phyloP scores from a whole-genome alignment of 2,329 filamentous ascomycete species.

The Calonectria henricotiae region DNA sequence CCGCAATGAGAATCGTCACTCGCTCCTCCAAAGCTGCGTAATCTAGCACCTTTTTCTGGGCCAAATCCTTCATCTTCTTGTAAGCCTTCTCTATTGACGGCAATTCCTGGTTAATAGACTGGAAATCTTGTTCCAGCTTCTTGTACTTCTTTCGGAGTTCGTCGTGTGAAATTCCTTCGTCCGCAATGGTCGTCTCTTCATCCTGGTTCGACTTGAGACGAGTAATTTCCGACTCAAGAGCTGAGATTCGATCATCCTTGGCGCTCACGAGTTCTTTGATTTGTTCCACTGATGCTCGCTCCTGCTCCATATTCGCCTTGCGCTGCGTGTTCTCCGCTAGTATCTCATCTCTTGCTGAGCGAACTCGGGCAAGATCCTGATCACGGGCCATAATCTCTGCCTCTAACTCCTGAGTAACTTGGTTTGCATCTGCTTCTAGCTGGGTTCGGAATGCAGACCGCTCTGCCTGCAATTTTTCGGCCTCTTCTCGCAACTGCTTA shows the following conservation, averaged over 20 bases:
- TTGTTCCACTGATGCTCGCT: conserved; percentile 79
- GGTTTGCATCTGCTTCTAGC: conserved; percentile 85
- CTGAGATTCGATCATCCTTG: conserved; percentile 84
- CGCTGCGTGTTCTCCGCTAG: conserved; percentile 85
- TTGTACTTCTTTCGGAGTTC: conserved; percentile 82
- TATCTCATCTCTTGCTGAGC: conserved; percentile 88
- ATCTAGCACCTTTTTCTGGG: conserved; percentile 89
- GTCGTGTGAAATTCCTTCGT: conserved; percentile 76
- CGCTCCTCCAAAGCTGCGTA: conserved; percentile 84
- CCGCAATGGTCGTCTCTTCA: conserved; percentile 62
- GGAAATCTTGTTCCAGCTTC: conserved; percentile 84
- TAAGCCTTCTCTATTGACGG: conserved; percentile 92
- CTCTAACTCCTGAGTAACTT: conserved; percentile 83
- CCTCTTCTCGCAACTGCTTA: conserved; percentile 86
- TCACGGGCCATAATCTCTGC: conserved; percentile 86
- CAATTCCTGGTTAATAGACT: conserved; percentile 88
- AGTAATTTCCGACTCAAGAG: conserved; percentile 87
- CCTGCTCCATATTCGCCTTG: conserved; percentile 85
- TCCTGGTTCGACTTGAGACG: conserved; percentile 73
- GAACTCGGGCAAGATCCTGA: conserved; percentile 87
- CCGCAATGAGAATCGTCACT: conserved; percentile 80
- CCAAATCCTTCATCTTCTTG: conserved; percentile 88
- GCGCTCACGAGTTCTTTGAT: conserved; percentile 86
- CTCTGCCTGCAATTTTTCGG: conserved; percentile 88
- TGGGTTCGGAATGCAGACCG: conserved; percentile 86